Evolutionary conservation across 352 stramenopile genomes (phyloP).

Genomic region (Phytophthora hibernalis): DNA sequence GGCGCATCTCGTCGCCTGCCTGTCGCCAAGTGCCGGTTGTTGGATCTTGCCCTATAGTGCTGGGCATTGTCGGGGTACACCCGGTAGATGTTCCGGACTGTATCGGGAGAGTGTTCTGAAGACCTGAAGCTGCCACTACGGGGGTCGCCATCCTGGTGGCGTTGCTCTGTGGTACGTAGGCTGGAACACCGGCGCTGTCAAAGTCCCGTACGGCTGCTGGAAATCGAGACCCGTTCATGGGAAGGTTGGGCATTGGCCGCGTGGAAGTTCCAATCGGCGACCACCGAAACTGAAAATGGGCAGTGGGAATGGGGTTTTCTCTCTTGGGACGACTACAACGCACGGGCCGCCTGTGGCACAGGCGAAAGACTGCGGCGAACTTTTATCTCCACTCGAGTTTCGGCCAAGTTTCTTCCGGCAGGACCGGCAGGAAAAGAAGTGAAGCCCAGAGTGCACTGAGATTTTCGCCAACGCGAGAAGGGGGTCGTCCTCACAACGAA

Average conservation of each 20-base stretch:
- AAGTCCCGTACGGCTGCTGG: conserved; percentile 26
- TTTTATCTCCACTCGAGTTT: conserved; percentile 21
- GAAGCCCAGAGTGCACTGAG: conserved; percentile 1
- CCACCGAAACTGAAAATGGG: conserved; percentile 37
- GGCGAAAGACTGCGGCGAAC: conserved; percentile 18
- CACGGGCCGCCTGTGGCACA: conserved; percentile 41
- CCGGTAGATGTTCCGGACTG: not conserved
- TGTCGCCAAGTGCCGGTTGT: conserved; percentile 33
- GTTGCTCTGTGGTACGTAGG: conserved; percentile 24
- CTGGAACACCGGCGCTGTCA: conserved; percentile 18
- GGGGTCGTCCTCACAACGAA: conserved; percentile 9
- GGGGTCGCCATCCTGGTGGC: conserved; percentile 7
- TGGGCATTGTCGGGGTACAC: conserved; percentile 11
- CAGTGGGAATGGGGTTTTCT: not conserved
- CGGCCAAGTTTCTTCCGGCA: conserved; percentile 21
- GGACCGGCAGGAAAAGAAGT: conserved; percentile 36
- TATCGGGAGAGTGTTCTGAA: not conserved
- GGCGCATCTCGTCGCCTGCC: conserved; percentile 39
- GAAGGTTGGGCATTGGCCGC: conserved; percentile 25
- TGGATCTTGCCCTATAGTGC: not conserved
- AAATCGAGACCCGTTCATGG: conserved; percentile 36
- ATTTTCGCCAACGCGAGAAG: conserved; percentile 11
- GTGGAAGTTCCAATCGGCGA: conserved; percentile 5
- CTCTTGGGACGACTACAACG: conserved; percentile 38
- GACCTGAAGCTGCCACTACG: conserved; percentile 10